Conservation (phyloP, 768 basidiomycete genomes). For the Steccherinum ochraceum region DNA sequence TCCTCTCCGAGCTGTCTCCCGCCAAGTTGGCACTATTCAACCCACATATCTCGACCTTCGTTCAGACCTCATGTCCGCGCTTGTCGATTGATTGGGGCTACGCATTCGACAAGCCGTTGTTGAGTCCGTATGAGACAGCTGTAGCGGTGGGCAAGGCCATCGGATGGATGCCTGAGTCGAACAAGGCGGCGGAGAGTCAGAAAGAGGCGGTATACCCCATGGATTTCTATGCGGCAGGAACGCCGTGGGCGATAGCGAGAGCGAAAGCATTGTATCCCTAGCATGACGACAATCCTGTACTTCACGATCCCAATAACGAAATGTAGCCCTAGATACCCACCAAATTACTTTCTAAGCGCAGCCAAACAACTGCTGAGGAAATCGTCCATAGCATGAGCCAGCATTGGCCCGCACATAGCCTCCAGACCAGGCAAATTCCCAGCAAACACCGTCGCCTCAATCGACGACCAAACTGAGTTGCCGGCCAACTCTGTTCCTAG, state of each 20-base stretch:
- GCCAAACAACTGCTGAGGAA: constrained; percentile 17
- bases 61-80: constrained; percentile 95
- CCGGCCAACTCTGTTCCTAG: constrained; percentile 10
- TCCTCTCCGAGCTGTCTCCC: constrained; percentile 95
- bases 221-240: constrained; percentile 90
- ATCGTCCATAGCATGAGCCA: constrained; percentile 12
- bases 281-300: background rate
- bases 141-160: constrained; percentile 68
- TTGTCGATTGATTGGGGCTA: constrained; percentile 99
- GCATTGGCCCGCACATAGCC: constrained; percentile 13
- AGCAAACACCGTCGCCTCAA: constrained; percentile 10
- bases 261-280: constrained; percentile 32
- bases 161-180: constrained; percentile 55
- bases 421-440: constrained; percentile 20
- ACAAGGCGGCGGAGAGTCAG: constrained; percentile 14
- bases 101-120: constrained; percentile 81
- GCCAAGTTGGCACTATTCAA: constrained; percentile 84
- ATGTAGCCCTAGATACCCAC: background rate
- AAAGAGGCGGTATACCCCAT: constrained; percentile 70
- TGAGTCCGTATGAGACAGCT: constrained; percentile 91
- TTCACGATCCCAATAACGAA: background rate
- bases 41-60: constrained; percentile 78
- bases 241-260: constrained; percentile 69
- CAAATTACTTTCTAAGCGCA: background rate
- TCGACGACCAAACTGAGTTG: constrained; percentile 13